Conservation (phyloP, 768 basidiomycete genomes). For the Mycena leptocephala region DNA sequence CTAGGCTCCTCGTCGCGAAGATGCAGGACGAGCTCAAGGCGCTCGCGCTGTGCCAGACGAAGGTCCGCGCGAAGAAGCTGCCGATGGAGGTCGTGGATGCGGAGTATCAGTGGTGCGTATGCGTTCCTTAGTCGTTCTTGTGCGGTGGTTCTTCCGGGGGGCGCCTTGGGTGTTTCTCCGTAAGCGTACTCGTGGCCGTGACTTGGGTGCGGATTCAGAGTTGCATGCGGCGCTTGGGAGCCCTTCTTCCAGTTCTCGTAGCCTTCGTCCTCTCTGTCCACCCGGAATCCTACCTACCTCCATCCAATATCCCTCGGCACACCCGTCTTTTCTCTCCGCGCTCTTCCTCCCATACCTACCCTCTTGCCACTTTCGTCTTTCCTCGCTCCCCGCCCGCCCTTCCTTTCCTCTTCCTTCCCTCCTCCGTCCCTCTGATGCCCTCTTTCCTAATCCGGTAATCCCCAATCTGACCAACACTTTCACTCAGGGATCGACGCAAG, state of each 20-base stretch:
- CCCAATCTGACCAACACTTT: not conserved
- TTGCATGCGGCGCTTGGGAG: too few relatives aligned
- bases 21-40: slow-evolving; percentile 94
- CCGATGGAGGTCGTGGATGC: slow-evolving; percentile 99
- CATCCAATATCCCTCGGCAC: not conserved
- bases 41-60: slow-evolving; percentile 90
- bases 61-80: slow-evolving; percentile 93
- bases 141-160: too few relatives aligned
- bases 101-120: slow-evolving; percentile 94
- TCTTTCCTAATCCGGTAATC: not conserved
- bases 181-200: too few relatives aligned
- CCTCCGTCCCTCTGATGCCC: too few relatives aligned
- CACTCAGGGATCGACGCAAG: slow-evolving; percentile 93
- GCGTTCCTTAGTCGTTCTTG: not conserved
- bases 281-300: not conserved
- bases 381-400: not conserved
- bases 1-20: slow-evolving; percentile 85
- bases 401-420: not conserved
- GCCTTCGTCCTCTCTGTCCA: not conserved
- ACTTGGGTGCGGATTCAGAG: too few relatives aligned
- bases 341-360: too few relatives aligned
- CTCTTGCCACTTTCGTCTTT: too few relatives aligned
- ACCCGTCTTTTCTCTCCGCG: not conserved
- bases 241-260: too few relatives aligned
- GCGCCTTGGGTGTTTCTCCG: too few relatives aligned